Percentiles rank a stretch among this genome's conserved stretches.
These are phyloP conservation scores for Lojkania enalia DNA, from an alignment of 2,329 filamentous ascomycete species.

Conservation along the genomic window DNA sequence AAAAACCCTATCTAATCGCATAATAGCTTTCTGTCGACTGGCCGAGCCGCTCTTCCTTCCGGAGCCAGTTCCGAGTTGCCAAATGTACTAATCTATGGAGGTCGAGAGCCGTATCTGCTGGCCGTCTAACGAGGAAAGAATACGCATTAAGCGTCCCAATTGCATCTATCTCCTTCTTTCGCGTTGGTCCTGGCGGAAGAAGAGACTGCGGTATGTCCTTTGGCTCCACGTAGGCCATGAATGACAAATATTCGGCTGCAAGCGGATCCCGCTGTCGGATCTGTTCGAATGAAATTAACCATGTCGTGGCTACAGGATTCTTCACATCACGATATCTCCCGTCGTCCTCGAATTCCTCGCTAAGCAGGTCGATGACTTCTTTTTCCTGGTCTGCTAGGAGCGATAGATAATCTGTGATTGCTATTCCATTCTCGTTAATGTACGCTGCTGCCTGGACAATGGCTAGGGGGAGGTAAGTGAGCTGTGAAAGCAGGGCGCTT, in stretches of 20 bases:
- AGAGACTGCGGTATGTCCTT: conserved; percentile 12
- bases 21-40: background rate
- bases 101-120: conserved; percentile 7
- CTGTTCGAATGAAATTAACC: conserved; percentile 48
- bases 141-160: conserved; percentile 18
- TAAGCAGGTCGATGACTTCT: conserved; percentile 39
- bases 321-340: conserved; percentile 32
- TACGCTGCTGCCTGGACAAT: conserved; percentile 12
- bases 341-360: conserved; percentile 41
- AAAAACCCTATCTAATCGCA: background rate
- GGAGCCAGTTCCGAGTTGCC: conserved; percentile 36
- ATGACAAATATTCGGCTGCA: conserved; percentile 44
- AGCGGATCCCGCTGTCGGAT: conserved; percentile 20
- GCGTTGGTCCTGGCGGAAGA: conserved; percentile 5
- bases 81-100: conserved; percentile 26
- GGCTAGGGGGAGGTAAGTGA: conserved; percentile 35
- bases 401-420: conserved; percentile 3
- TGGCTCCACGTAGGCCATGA: conserved; percentile 42
- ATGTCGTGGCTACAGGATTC: conserved; percentile 46
- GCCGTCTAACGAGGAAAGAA: conserved; percentile 12
- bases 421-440: conserved; percentile 4
- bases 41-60: background rate
- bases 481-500: conserved; percentile 3
- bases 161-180: conserved; percentile 15
- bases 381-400: conserved; percentile 22